Base-by-base conservation (phyloP, 164 flowering plant genomes). In the Cinnamomum chago region DNA sequence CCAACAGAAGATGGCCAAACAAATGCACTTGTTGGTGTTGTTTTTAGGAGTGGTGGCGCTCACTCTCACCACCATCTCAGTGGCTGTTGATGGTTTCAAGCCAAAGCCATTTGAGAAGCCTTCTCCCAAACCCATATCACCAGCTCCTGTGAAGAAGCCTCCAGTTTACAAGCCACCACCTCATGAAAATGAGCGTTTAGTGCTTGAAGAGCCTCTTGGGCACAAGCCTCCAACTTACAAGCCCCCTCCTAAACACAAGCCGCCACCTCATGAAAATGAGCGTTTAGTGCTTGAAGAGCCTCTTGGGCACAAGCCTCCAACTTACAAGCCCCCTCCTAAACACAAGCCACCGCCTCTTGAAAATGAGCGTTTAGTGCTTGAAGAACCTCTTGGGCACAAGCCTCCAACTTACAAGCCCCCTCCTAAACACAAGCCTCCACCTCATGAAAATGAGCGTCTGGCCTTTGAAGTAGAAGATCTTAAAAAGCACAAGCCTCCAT, bases 171-270 rank as follows among this genome's bases (percentile, higher is more conserved):
- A 17, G 47, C 69, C 47, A 0, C 69, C 50, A 13, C 50, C 28
- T 18, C n/a, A 12, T 0, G 72, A 18, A 15, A 17, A 50, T 13
- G 14, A 55, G 60, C 60, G 2, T 55, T 20, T 20, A 0, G 72
- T 18, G 40, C 51, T 7, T 10, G 47, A 9, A 50, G 68, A 12
- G 11, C 74, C 18, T 18, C 12, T 47, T 17, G n/a, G 12, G 3
- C 12, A 35, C 12, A 68, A 68, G 1, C 20, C 70, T 40, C 70
- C 70, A 18, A 27, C 51, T 3, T 20, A 62, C 30, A 35, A 62
- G 13, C 68, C 75, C 1, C 68, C 68, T 0, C 75, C 58, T 35
- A 55, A 72, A 23, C 58, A 62, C 33, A 62, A 62, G 58, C 75
- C 75, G 9, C 68, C 75, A 12, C 50, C 58, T 14, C 58, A 20